Conservation (phyloP, 805 yeast genomes). For the Candida odintsovae region DNA sequence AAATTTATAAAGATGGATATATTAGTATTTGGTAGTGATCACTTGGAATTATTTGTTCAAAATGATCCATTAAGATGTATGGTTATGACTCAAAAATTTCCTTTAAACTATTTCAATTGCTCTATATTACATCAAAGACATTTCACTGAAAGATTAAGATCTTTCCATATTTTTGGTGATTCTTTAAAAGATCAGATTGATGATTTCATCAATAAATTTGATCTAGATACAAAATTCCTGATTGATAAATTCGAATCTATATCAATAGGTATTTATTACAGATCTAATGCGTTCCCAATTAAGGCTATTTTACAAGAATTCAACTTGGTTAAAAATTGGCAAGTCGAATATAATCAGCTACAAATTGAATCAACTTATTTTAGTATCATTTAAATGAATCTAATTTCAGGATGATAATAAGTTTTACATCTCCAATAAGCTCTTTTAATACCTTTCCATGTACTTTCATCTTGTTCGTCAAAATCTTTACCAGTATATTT, state of each 20-base stretch:
- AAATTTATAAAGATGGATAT: neutral
- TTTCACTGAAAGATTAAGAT: neutral
- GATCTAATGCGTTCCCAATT: neutral
- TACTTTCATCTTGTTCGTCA: conserved; percentile 34
- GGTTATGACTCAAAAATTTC: neutral
- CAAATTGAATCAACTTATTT: neutral
- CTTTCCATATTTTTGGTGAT: neutral
- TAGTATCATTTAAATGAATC: conserved; percentile 24
- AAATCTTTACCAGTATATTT: conserved; percentile 28
- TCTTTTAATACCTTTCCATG: conserved; percentile 57
- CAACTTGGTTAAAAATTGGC: neutral
- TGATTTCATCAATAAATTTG: neutral
- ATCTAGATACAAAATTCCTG: neutral
- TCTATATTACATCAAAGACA: neutral
- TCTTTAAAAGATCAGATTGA: neutral
- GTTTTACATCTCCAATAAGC: conserved; percentile 66
- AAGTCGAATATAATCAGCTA: neutral
- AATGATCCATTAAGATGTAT: neutral
- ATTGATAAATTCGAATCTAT: neutral
- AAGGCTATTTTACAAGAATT: neutral
- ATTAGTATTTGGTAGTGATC: neutral
- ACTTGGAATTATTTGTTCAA: neutral
- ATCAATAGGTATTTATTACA: neutral
- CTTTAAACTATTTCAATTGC: neutral
- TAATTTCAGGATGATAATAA: conserved; percentile 61